A percentile compares a stretch with the other conserved stretches of the same genome.
Evolutionary conservation across 306 rosid genomes (phyloP).

Genomic region (Sesbania bispinosa): DNA sequence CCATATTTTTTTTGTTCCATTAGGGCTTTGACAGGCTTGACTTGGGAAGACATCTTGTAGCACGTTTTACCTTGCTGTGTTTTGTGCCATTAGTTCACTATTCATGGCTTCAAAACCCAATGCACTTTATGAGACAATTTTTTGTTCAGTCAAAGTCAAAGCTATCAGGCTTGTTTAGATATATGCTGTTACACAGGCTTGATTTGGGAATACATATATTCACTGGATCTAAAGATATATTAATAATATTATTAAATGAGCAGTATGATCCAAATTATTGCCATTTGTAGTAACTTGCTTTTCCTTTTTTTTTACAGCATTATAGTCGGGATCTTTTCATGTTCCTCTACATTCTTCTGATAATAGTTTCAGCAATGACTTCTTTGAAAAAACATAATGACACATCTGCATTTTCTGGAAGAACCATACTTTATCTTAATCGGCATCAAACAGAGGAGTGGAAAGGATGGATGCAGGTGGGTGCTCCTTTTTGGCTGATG

Average conservation of each 20-base stretch:
- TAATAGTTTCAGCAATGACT: constrained; percentile 89
- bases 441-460: constrained; percentile 99
- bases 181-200: not conserved
- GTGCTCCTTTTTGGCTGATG: constrained; percentile 32
- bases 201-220: constrained; percentile 10
- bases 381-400: constrained; percentile 92
- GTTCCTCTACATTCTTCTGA: constrained; percentile 82
- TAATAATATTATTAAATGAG: not conserved
- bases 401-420: constrained; percentile 75
- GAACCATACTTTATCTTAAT: constrained; percentile 82
- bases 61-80: not conserved
- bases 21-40: not conserved
- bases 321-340: constrained; percentile 94
- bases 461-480: constrained; percentile 99
- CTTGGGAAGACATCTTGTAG: constrained; percentile 8
- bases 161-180: constrained; percentile 8
- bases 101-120: not conserved
- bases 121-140: not conserved
- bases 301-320: constrained; percentile 44
- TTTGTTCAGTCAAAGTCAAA: constrained; percentile 3
- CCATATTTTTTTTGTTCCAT: not conserved
- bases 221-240: constrained; percentile 3
- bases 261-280: not conserved
- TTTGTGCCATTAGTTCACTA: not conserved
- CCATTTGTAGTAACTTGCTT: constrained; percentile 14